Evolutionary conservation across 768 basidiomycete genomes (phyloP).

Genomic region (Chalciporus pseudorubinellus): DNA sequence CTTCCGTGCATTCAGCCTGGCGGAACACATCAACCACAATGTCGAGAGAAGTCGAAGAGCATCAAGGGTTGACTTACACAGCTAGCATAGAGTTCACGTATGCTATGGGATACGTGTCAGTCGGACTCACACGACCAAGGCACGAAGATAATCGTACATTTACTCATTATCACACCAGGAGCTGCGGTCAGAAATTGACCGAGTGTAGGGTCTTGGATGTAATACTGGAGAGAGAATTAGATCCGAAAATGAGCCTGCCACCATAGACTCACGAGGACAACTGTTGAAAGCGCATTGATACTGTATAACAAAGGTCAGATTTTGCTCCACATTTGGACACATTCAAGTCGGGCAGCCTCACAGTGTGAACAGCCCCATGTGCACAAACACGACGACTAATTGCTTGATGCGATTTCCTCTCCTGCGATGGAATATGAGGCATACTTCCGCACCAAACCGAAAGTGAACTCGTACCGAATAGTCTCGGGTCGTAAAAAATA

Average conservation of each 20-base stretch:
- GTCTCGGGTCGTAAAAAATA: too few relatives aligned
- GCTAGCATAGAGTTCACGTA: constrained; percentile 24
- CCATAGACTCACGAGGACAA: constrained; percentile 6
- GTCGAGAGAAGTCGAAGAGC: not conserved
- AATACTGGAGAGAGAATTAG: constrained; percentile 8
- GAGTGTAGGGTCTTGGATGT: not conserved
- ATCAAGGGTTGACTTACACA: constrained; percentile 9
- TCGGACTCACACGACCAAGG: not conserved
- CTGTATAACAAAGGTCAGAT: constrained; percentile 1
- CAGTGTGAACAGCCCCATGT: constrained; percentile 18
- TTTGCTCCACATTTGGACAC: not conserved
- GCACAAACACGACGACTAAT: constrained; percentile 6
- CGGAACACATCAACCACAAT: not conserved
- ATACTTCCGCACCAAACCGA: too few relatives aligned
- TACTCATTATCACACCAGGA: constrained; percentile 13
- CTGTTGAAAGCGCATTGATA: constrained; percentile 9
- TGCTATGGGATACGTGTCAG: constrained; percentile 6
- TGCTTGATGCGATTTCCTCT: too few relatives aligned
- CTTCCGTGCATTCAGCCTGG: constrained; percentile 10
- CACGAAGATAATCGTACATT: constrained; percentile 4
- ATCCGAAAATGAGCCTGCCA: not conserved
- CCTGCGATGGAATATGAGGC: too few relatives aligned
- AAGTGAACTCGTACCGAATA: too few relatives aligned
- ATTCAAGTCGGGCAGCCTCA: not conserved
- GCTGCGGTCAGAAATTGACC: constrained; percentile 1